Evolutionary conservation across 345 rosid genomes (phyloP).

Genomic region (Turritis glabra): DNA sequence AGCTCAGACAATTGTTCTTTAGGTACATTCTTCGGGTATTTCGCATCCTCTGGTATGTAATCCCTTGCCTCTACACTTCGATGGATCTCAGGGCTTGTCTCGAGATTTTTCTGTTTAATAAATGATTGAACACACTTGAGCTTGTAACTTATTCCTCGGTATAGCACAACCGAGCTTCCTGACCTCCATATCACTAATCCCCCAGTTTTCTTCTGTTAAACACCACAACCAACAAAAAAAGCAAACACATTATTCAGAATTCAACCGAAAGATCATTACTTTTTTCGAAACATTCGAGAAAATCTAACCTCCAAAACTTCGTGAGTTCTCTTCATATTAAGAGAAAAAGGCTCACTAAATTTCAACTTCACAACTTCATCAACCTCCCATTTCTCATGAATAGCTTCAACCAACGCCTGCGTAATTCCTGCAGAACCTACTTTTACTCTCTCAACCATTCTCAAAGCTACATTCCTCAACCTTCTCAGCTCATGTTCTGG

Average conservation of each 20-base stretch:
- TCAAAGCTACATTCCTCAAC: conserved; percentile 69
- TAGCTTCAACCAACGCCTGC: conserved; percentile 62
- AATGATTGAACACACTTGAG: conserved; percentile 68
- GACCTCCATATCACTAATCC: conserved; percentile 96
- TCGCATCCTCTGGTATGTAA: conserved; percentile 43
- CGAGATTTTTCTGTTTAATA: conserved; percentile 45
- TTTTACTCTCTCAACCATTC: conserved; percentile 83
- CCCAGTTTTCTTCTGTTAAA: conserved; percentile 76
- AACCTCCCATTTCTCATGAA: conserved; percentile 75
- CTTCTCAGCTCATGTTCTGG: conserved; percentile 79
- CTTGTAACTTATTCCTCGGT: conserved; percentile 78
- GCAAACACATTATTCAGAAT: conserved; percentile 23
- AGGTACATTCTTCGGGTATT: conserved; percentile 52
- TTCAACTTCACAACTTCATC: conserved; percentile 89
- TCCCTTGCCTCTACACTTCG: conserved; percentile 13
- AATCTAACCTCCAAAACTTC: conserved; percentile 77
- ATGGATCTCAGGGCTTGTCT: conserved; percentile 18
- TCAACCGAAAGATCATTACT: not conserved
- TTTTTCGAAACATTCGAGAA: not conserved
- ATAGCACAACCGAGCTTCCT: conserved; percentile 85
- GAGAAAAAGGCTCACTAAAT: conserved; percentile 67
- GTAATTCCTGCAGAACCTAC: conserved; percentile 82
- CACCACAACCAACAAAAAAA: conserved; percentile 37
- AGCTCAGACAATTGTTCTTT: conserved; percentile 58
- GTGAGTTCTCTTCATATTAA: conserved; percentile 84